Base-by-base conservation (phyloP, 371 early-diverging fungal genomes). In the Syncephalastrum sp. region DNA sequence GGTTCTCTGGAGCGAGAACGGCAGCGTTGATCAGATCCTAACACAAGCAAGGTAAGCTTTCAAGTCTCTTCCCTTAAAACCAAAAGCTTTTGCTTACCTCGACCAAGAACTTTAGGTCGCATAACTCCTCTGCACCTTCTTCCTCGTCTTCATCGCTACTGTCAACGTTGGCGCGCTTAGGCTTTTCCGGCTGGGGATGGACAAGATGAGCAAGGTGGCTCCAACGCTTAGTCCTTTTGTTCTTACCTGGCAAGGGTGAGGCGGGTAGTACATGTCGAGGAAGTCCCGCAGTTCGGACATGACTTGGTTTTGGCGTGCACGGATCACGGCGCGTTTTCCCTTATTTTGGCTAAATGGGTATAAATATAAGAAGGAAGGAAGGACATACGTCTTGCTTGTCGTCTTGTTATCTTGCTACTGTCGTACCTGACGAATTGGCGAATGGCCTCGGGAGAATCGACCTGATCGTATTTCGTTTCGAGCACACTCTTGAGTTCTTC, bases 21-120 rank as follows among this genome's bases (percentile, higher is more conserved):
- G 78, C 70, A n/a, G 68, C 53, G 50, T 85, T 85, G 82, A 85
- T 82, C 25, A 85, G 49, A 50, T 85, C 82, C 61, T 72, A 50
- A 51, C 21, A 55, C 38, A 57, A 56, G 41, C 41, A 4, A 49
- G 16, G 42, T 33, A 8, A 48, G 25, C 16, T 44, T 17, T n/a
- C n/a, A n/a, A n/a, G n/a, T n/a, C n/a, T n/a, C n/a, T n/a, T n/a
- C n/a, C n/a, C n/a, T n/a, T n/a, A n/a, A n/a, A n/a, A 21, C 21
- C 21, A 21, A 21, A 2, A 21, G 1, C 2, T 21, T 21, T 21
- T 21, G 21, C 38, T 50, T 65, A 74, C 76, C 44, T 75, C 71
- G 14, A 79, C 45, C 1, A 79, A 56, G 25, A 48, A 58, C 16
- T 69, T 71, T 3, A 79, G 42, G 6, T 73, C 67, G 47, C 71